These are phyloP conservation scores for Lagenaria siceraria DNA, from an alignment of 306 rosid species.

Conservation along the genomic window DNA sequence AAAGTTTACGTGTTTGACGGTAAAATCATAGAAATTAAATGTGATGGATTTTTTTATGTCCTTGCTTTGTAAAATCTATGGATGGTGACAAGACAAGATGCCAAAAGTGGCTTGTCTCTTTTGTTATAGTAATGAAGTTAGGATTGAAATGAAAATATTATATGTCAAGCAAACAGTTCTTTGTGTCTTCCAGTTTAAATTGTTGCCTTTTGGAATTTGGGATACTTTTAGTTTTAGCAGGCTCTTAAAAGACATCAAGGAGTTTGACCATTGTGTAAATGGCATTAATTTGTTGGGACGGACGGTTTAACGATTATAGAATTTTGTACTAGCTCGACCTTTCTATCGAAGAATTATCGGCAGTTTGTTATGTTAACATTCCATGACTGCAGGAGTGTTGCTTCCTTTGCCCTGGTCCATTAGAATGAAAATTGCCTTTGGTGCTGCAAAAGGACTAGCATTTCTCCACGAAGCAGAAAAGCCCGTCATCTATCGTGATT, in stretches of 20 bases:
- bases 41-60: neutral
- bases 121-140: neutral
- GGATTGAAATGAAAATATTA: neutral
- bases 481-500: conserved; percentile 97
- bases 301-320: neutral
- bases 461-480: conserved; percentile 95
- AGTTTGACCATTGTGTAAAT: neutral
- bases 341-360: neutral
- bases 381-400: conserved; percentile 48
- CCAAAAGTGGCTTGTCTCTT: neutral
- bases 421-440: conserved; percentile 93
- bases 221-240: neutral
- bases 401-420: conserved; percentile 92
- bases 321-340: neutral
- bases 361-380: conserved; percentile 3
- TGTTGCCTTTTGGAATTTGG: neutral
- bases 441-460: conserved; percentile 96
- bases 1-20: neutral
- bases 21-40: neutral
- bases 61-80: neutral
- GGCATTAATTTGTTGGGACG: neutral
- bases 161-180: neutral
- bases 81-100: conserved; percentile 1
- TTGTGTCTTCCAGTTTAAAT: neutral
- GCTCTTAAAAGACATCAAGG: neutral